Conservation (phyloP, 1,284 basidiomycete genomes). For the Kwoniella shivajii region DNA sequence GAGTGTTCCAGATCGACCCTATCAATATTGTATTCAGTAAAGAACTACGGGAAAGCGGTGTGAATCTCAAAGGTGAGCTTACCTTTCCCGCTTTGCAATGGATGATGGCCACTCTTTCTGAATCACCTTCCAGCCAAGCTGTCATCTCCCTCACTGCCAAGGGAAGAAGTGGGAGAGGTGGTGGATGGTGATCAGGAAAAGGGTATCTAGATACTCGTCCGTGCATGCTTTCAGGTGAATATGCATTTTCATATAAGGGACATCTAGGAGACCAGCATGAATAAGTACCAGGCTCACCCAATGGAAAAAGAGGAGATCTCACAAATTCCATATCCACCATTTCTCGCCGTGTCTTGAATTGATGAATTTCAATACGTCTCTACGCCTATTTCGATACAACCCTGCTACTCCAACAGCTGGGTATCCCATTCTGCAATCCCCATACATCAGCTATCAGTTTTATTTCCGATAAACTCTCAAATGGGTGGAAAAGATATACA, state of each 20-base stretch:
- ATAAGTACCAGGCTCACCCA: not conserved
- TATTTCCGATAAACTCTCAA: not conserved
- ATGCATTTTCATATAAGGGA: slow-evolving; percentile 62
- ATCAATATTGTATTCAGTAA: not conserved
- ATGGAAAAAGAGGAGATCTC: slow-evolving; percentile 5
- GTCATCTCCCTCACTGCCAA: slow-evolving; percentile 76
- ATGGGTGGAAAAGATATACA: slow-evolving; percentile 44
- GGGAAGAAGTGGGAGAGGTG: slow-evolving; percentile 77
- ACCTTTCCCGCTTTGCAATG: slow-evolving; percentile 77
- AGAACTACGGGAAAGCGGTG: not conserved
- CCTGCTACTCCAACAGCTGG: slow-evolving; percentile 78
- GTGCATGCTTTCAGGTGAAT: slow-evolving; percentile 55
- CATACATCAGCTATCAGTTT: not conserved
- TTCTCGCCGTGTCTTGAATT: slow-evolving; percentile 71
- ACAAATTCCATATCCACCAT: slow-evolving; percentile 84
- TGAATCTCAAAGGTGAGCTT: not conserved
- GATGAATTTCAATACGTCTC: slow-evolving; percentile 76
- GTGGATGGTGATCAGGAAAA: slow-evolving; percentile 85
- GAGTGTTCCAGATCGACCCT: slow-evolving; percentile 79
- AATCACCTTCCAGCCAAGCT: slow-evolving; percentile 70
- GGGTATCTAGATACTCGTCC: slow-evolving; percentile 76
- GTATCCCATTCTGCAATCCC: slow-evolving; percentile 69
- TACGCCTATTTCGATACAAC: slow-evolving; percentile 76
- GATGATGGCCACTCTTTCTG: slow-evolving; percentile 73
- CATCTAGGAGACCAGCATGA: slow-evolving; percentile 54